Percentiles rank a stretch among this genome's conserved stretches.
Conservation (phyloP, 1,284 basidiomycete species). For the Wallemia ichthyophaga region DNA sequence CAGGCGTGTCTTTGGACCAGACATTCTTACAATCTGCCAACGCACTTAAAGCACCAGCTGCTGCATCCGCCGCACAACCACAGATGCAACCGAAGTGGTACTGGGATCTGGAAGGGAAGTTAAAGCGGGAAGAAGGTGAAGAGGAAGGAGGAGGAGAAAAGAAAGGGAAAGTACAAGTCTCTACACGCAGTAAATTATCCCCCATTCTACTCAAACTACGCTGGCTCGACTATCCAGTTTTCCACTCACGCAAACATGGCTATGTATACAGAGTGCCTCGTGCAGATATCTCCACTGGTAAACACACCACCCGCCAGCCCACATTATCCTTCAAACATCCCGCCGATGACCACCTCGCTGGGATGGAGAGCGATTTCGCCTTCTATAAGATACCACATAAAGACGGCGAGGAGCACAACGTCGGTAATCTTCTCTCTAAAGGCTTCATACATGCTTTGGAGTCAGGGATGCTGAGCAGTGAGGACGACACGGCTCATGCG, state of each 20-base stretch:
- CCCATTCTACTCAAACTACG: conserved; percentile 61
- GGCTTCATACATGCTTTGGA: conserved; percentile 64
- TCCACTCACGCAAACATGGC: conserved; percentile 59
- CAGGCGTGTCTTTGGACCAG: no score
- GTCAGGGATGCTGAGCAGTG: conserved; percentile 49
- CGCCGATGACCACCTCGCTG: conserved; percentile 27
- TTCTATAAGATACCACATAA: conserved; percentile 92
- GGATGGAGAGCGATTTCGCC: conserved; percentile 20
- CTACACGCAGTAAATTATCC: conserved; percentile 50
- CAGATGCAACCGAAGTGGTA: conserved; percentile 67
- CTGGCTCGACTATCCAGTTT: conserved; percentile 64
- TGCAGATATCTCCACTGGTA: conserved; percentile 9
- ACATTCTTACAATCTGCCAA: background rate
- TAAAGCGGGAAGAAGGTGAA: conserved; percentile 11
- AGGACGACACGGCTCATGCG: conserved; percentile 38
- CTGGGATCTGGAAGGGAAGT: conserved; percentile 38
- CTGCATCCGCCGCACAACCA: background rate
- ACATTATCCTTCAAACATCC: conserved; percentile 25
- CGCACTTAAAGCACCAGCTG: background rate
- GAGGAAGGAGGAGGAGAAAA: no score
- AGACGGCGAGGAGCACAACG: conserved; percentile 75
- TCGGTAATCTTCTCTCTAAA: conserved; percentile 72
- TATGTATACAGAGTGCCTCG: conserved; percentile 60
- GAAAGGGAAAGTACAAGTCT: conserved; percentile 50
- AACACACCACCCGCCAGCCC: conserved; percentile 3